These are phyloP conservation scores for Pleurotus pulmonarius DNA, from an alignment of 768 basidiomycete species.

Conservation along the genomic window DNA sequence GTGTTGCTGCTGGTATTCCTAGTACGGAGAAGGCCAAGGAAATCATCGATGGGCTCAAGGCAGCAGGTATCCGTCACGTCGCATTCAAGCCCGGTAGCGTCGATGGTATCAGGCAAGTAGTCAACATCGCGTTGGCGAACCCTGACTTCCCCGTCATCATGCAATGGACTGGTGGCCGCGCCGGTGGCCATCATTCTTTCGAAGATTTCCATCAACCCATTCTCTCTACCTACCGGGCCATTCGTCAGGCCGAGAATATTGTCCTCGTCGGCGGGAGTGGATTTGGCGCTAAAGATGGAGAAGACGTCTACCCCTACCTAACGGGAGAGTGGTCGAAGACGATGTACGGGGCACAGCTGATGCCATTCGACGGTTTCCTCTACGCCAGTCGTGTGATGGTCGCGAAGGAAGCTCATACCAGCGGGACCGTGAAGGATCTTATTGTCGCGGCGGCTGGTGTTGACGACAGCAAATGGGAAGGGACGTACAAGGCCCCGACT, in stretches of 20 bases:
- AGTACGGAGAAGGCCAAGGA: constrained; percentile 96
- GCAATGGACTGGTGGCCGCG: constrained; percentile 99
- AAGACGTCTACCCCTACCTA: constrained; percentile 96
- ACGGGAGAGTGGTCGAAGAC: constrained; percentile 92
- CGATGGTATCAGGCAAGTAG: constrained; percentile 95
- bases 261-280: constrained; percentile 91
- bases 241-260: constrained; percentile 88
- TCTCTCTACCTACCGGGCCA: constrained; percentile 82
- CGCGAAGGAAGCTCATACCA: constrained; percentile 96
- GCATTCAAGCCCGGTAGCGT: constrained; percentile 98
- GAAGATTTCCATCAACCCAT: constrained; percentile 99
- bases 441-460: constrained; percentile 95
- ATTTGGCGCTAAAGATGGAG: constrained; percentile 77
- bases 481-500: constrained; percentile 89
- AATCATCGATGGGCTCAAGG: constrained; percentile 81
- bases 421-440: constrained; percentile 91
- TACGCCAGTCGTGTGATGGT: constrained; percentile 98
- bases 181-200: constrained; percentile 96
- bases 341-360: constrained; percentile 80
- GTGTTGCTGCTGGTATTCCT: constrained; percentile 96
- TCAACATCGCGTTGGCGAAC: constrained; percentile 92
- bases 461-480: constrained; percentile 86
- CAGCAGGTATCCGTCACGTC: constrained; percentile 91
- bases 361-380: constrained; percentile 98
- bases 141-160: constrained; percentile 96